Conservation (phyloP, 345 rosid genomes). For the Eucalyptus shirleyi region DNA sequence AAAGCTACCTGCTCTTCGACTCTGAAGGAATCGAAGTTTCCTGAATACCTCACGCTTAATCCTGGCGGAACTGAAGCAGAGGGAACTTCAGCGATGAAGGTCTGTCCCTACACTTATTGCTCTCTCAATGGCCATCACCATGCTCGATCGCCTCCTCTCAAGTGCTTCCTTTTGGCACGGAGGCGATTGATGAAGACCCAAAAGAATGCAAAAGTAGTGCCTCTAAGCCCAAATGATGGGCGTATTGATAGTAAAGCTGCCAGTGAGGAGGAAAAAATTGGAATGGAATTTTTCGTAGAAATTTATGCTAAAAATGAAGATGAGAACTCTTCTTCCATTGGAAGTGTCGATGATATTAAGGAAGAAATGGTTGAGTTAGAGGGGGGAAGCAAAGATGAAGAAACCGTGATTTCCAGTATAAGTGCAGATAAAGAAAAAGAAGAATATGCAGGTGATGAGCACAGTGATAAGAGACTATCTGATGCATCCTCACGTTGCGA, state of each 20-base stretch:
- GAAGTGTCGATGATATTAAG: background rate
- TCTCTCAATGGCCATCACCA: conserved; percentile 90
- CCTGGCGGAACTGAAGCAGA: conserved; percentile 53
- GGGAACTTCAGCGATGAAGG: conserved; percentile 71
- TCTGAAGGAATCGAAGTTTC: conserved; percentile 75
- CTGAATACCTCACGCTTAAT: conserved; percentile 51
- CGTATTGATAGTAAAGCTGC: background rate
- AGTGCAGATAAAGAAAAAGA: background rate
- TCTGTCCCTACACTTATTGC: conserved; percentile 76
- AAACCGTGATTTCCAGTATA: background rate
- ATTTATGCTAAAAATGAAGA: conserved; percentile 20
- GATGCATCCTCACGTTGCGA: conserved; percentile 13
- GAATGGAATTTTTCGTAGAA: conserved; percentile 25
- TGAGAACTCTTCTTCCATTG: background rate
- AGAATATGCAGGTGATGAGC: conserved; percentile 2
- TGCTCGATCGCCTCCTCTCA: conserved; percentile 57
- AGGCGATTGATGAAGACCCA: conserved; percentile 52
- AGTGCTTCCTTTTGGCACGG: conserved; percentile 53
- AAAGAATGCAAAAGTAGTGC: conserved; percentile 30
- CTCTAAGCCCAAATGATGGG: conserved; percentile 4
- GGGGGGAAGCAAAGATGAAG: background rate
- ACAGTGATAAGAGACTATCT: conserved; percentile 12
- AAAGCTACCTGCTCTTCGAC: conserved; percentile 89
- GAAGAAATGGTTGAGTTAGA: background rate
- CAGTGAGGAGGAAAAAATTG: background rate